phyloP scores from a whole-genome alignment of 2,329 filamentous ascomycete genomes.

The Alternaria arborescens region DNA sequence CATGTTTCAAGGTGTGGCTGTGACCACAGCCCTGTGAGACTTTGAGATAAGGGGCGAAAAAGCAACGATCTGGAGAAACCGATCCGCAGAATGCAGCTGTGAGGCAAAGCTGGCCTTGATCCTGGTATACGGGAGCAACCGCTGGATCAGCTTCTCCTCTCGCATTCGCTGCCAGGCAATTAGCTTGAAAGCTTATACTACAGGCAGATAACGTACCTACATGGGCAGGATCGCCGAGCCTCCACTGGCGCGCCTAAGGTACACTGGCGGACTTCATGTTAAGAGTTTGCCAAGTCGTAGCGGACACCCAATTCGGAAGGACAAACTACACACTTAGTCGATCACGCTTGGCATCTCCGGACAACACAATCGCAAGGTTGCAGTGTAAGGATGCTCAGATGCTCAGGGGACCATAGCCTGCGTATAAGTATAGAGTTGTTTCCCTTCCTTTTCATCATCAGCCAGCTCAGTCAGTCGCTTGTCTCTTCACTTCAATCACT shows the following conservation, averaged over 20 bases:
- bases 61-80: slow-evolving; percentile 3
- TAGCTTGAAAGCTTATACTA: slow-evolving; percentile 12
- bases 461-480: slow-evolving; percentile 24
- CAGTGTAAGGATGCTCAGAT: slow-evolving; percentile 1
- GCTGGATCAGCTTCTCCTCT: slow-evolving; percentile 15
- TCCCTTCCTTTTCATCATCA: slow-evolving; percentile 7
- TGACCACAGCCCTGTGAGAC: not conserved
- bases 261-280: slow-evolving; percentile 6
- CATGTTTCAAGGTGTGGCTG: slow-evolving; percentile 1
- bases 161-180: slow-evolving; percentile 10
- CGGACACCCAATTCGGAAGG: slow-evolving; percentile 14
- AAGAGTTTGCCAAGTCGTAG: slow-evolving; percentile 20
- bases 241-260: not conserved
- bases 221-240: slow-evolving; percentile 8
- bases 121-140: slow-evolving; percentile 13
- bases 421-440: slow-evolving; percentile 20
- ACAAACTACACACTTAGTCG: slow-evolving; percentile 16
- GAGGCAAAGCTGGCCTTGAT: not conserved
- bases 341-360: slow-evolving; percentile 11
- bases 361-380: slow-evolving; percentile 14
- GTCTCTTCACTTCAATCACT: slow-evolving; percentile 16
- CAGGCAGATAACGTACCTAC: slow-evolving; percentile 13
- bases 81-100: slow-evolving; percentile 5
- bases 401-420: not conserved
- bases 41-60: not conserved